Conservation (phyloP, 768 basidiomycete species). For the Suillus clintonianus region DNA sequence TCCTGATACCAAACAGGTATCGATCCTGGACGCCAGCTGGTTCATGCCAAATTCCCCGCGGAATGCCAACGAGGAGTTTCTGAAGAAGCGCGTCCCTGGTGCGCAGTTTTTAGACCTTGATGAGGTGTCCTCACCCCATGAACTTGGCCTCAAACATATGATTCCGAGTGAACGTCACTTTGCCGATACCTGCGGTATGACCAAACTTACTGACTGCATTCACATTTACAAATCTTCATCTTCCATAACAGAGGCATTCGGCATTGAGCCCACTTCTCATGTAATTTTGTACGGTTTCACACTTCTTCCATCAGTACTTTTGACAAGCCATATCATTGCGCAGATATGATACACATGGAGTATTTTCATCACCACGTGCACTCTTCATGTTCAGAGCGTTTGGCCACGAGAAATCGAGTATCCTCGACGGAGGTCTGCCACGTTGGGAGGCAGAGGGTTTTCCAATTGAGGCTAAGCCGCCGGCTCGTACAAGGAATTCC, state of each 20-base stretch:
- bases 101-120: conserved; percentile 83
- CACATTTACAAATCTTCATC: conserved; percentile 10
- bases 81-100: conserved; percentile 63
- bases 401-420: conserved; percentile 82
- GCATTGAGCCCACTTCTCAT: conserved; percentile 72
- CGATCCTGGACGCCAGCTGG: conserved; percentile 81
- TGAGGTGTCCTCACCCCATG: conserved; percentile 69
- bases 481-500: conserved; percentile 23
- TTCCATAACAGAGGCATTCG: conserved; percentile 56
- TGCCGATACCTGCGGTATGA: conserved; percentile 77
- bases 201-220: conserved; percentile 2
- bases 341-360: conserved; percentile 87
- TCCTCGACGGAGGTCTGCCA: conserved; percentile 93
- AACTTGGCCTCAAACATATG: conserved; percentile 91
- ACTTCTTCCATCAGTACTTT: conserved; percentile 4
- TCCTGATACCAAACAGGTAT: conserved; percentile 20
- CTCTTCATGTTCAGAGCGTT: conserved; percentile 94
- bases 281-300: conserved; percentile 69
- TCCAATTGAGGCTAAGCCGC: conserved; percentile 43
- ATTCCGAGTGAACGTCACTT: conserved; percentile 77
- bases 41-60: conserved; percentile 90
- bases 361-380: conserved; percentile 92
- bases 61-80: conserved; percentile 69
- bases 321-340: conserved; percentile 11
- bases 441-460: conserved; percentile 72